A percentile compares a stretch with the other conserved stretches of the same genome.
Evolutionary conservation across 768 basidiomycete genomes (phyloP).

Genomic region (Antrodiella citrinella): DNA sequence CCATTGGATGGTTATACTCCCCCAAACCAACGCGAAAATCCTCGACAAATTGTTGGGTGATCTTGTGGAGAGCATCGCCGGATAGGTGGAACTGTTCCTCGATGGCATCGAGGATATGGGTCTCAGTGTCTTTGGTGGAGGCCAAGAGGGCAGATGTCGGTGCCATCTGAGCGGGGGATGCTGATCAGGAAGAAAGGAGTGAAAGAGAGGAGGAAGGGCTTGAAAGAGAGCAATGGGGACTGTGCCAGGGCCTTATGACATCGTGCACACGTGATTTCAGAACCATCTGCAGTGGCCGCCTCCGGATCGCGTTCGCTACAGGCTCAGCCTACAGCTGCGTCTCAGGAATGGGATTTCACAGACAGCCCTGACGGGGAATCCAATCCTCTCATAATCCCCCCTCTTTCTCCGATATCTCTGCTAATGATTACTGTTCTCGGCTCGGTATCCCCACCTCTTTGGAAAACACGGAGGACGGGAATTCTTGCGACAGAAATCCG

Average conservation of each 20-base stretch:
- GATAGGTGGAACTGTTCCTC: conserved; percentile 66
- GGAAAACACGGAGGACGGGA: too few species aligned
- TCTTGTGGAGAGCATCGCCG: conserved; percentile 50
- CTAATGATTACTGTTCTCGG: too few species aligned
- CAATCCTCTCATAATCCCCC: too few species aligned
- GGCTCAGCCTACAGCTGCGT: too few species aligned
- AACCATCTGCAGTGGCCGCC: too few species aligned
- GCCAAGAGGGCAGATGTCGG: conserved; percentile 32
- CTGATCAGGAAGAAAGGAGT: conserved; percentile 5
- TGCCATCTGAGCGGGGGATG: conserved; percentile 22
- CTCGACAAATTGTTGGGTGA: conserved; percentile 72
- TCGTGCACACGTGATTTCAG: conserved; percentile 11
- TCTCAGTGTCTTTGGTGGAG: conserved; percentile 28
- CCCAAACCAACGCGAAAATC: conserved; percentile 73
- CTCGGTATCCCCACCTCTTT: too few species aligned
- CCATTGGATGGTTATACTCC: conserved; percentile 73
- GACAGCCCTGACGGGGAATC: too few species aligned
- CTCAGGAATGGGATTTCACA: too few species aligned
- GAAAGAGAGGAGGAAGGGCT: not conserved
- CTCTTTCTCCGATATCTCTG: too few species aligned
- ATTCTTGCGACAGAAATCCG: too few species aligned
- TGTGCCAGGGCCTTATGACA: conserved; percentile 14
- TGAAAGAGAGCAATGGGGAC: conserved; percentile 3
- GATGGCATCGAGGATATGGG: conserved; percentile 53
- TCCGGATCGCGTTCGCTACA: too few species aligned